Percentiles rank a stretch among this genome's conserved stretches.
phyloP scores from a whole-genome alignment of 495 filamentous ascomycete genomes.

The Penicillium roqueforti region DNA sequence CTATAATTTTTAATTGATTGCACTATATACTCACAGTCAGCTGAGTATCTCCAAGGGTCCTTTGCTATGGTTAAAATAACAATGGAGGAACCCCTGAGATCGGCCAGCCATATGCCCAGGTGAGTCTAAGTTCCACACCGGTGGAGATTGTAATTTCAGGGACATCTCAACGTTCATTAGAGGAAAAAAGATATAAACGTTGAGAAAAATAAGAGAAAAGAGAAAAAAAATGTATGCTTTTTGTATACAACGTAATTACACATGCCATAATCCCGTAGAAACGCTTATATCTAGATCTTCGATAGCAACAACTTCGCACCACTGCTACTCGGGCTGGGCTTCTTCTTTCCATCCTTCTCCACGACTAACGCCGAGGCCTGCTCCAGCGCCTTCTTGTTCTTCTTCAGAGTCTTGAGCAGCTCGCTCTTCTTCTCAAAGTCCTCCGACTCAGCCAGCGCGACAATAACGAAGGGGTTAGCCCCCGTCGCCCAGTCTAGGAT shows the following conservation, averaged over 20 bases:
- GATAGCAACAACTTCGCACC: slow-evolving; percentile 43
- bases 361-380: slow-evolving; percentile 40
- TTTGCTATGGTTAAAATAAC: not conserved
- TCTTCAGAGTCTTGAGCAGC: slow-evolving; percentile 60
- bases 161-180: not conserved
- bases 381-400: slow-evolving; percentile 50
- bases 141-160: slow-evolving; percentile 22
- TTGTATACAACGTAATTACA: slow-evolving; percentile 13
- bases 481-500: slow-evolving; percentile 85
- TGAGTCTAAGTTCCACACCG: slow-evolving; percentile 11
- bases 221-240: slow-evolving; percentile 17
- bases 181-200: not conserved
- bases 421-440: slow-evolving; percentile 66
- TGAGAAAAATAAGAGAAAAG: not conserved
- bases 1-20: not conserved
- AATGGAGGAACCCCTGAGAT: slow-evolving; percentile 26
- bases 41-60: not conserved
- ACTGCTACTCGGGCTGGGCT: slow-evolving; percentile 36
- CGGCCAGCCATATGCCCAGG: not conserved
- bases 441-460: slow-evolving; percentile 73
- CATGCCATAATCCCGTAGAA: slow-evolving; percentile 15
- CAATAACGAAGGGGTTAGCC: slow-evolving; percentile 72
- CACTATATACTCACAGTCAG: not conserved
- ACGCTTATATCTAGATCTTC: slow-evolving; percentile 34
- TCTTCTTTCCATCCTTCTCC: slow-evolving; percentile 32